Conservation (phyloP, 176 grass and related monocot species). For the maize (Zea mays) region DNA sequence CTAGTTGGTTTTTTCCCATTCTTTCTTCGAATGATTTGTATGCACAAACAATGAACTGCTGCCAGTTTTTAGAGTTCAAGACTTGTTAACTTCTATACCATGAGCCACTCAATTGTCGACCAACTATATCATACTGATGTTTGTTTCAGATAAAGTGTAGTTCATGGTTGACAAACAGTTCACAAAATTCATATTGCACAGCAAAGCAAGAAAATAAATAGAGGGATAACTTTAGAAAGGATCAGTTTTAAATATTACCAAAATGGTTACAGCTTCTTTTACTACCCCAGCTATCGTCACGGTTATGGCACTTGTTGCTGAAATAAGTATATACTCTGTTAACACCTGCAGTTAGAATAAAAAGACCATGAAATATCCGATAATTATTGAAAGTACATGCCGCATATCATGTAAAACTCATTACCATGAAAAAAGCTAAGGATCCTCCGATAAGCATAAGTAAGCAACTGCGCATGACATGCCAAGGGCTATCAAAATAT, state of each 20-base stretch:
- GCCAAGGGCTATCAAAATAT: constrained; percentile 92
- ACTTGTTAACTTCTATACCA: neutral
- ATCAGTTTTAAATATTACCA: constrained; percentile 58
- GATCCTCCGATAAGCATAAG: constrained; percentile 90
- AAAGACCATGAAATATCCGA: constrained; percentile 26
- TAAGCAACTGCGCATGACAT: constrained; percentile 73
- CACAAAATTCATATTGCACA: constrained; percentile 13
- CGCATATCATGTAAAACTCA: constrained; percentile 8
- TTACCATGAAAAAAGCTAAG: constrained; percentile 99
- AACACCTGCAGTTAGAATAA: constrained; percentile 78
- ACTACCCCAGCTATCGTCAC: constrained; percentile 98
- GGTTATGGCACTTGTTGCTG: constrained; percentile 98
- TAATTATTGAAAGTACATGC: constrained; percentile 21
- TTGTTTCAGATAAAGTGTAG: constrained; percentile 20
- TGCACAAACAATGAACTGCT: constrained; percentile 2
- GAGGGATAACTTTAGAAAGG: neutral
- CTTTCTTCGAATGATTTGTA: constrained; percentile 19
- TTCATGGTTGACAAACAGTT: constrained; percentile 12
- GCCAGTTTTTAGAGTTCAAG: constrained; percentile 8
- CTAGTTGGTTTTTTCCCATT: no score
- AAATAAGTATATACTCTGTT: constrained; percentile 97
- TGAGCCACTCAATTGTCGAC: constrained; percentile 17
- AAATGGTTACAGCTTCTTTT: constrained; percentile 98
- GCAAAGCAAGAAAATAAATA: neutral
- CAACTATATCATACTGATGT: neutral